These are phyloP conservation scores for Pichia phayaonensis DNA, from an alignment of 805 yeast species.

Conservation along the genomic window DNA sequence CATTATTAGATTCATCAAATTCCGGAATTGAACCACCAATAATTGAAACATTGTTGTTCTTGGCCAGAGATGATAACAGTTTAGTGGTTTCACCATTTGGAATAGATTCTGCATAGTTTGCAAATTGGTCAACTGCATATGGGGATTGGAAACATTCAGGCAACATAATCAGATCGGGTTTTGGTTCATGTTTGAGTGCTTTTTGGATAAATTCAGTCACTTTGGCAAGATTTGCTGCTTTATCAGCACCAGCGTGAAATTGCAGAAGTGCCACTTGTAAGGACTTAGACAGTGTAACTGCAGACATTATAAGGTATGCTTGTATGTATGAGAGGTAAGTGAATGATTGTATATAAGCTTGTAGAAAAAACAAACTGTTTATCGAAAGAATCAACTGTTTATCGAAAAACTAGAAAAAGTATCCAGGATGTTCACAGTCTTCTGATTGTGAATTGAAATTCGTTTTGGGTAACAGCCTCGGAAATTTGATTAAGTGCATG, in stretches of 20 bases:
- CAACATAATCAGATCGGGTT: slow-evolving; percentile 66
- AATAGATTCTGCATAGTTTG: slow-evolving; percentile 81
- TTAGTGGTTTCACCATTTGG: slow-evolving; percentile 65
- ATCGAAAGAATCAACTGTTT: no score
- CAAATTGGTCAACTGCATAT: slow-evolving; percentile 78
- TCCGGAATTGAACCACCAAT: slow-evolving; percentile 96
- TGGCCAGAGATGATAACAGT: slow-evolving; percentile 61
- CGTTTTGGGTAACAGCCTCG: neutral
- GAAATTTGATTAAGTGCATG: neutral
- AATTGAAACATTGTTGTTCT: slow-evolving; percentile 49
- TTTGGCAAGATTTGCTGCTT: slow-evolving; percentile 64
- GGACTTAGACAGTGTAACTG: slow-evolving; percentile 31
- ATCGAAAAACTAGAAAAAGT: no score
- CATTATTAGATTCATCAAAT: slow-evolving; percentile 41
- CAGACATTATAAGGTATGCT: slow-evolving; percentile 8
- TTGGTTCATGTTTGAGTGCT: slow-evolving; percentile 50
- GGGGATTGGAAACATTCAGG: slow-evolving; percentile 98
- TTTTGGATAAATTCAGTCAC: slow-evolving; percentile 56
- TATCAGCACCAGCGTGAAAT: slow-evolving; percentile 73
- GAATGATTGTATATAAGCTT: no score
- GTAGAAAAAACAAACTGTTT: no score
- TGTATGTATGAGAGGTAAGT: neutral
- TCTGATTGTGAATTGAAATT: no score
- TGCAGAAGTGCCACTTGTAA: slow-evolving; percentile 82
- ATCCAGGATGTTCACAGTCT: no score